A percentile compares a stretch with the other conserved stretches of the same genome.
These are phyloP conservation scores for Xanthoconium separans DNA, from an alignment of 1,284 basidiomycete genomes.

Conservation along the genomic window DNA sequence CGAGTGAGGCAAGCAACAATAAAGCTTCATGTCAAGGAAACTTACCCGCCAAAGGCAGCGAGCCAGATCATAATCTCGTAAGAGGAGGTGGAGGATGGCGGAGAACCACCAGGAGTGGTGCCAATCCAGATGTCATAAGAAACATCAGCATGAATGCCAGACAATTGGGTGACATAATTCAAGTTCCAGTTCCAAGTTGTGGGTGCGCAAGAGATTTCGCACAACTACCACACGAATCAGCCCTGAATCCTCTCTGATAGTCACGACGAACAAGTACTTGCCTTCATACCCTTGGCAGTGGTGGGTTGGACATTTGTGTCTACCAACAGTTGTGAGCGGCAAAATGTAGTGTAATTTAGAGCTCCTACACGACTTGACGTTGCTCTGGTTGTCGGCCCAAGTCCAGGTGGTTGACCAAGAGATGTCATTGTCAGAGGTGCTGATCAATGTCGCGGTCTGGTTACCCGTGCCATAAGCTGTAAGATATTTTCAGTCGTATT, in stretches of 20 bases:
- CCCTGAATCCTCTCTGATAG: neutral
- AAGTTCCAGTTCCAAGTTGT: slow-evolving; percentile 55
- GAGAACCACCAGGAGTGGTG: slow-evolving; percentile 39
- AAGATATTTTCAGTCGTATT: neutral
- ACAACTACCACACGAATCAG: slow-evolving; percentile 33
- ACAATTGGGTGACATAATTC: slow-evolving; percentile 43
- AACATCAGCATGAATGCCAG: slow-evolving; percentile 55
- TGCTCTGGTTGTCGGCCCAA: slow-evolving; percentile 54
- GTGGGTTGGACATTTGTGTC: slow-evolving; percentile 23
- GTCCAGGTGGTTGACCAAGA: slow-evolving; percentile 56
- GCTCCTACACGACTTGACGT: slow-evolving; percentile 50
- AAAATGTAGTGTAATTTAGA: neutral
- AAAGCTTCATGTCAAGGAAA: neutral
- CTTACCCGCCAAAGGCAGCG: slow-evolving; percentile 55
- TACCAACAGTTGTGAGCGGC: neutral
- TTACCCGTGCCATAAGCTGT: slow-evolving; percentile 42
- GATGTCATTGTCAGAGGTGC: slow-evolving; percentile 40
- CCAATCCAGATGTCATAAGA: slow-evolving; percentile 63
- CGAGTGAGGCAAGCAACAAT: neutral
- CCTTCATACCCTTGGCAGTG: slow-evolving; percentile 19
- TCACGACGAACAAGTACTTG: slow-evolving; percentile 1
- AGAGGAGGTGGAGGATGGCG: slow-evolving; percentile 48
- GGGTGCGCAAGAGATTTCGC: slow-evolving; percentile 42
- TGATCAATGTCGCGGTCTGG: slow-evolving; percentile 51
- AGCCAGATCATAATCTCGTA: slow-evolving; percentile 68